Evolutionary conservation across 148 eudicot genomes (phyloP).

Genomic region (Rhododendron henanense): DNA sequence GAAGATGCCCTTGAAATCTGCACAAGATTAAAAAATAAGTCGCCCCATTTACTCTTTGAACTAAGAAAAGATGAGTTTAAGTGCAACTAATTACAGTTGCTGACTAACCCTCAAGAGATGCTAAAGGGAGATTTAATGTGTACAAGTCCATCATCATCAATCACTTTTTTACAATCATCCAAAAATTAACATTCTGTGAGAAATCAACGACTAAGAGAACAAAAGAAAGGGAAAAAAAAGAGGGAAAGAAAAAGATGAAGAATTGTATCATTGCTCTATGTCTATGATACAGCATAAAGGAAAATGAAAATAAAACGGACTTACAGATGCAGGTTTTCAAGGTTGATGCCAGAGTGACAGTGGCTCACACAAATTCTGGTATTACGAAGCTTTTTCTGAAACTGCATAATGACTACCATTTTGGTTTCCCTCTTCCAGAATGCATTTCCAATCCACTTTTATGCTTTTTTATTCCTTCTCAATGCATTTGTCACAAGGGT

Average conservation of each 20-base stretch:
- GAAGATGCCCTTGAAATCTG: constrained; percentile 76
- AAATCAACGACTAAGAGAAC: neutral
- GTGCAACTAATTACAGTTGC: neutral
- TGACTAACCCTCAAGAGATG: neutral
- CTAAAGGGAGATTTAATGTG: neutral
- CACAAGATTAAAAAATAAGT: constrained; percentile 3
- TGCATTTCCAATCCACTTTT: neutral
- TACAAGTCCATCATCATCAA: neutral
- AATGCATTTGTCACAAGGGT: neutral
- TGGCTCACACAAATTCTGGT: neutral
- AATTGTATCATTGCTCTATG: neutral
- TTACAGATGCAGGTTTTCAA: neutral
- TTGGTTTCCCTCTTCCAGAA: neutral
- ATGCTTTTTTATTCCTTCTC: constrained; percentile 6
- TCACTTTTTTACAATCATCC: neutral
- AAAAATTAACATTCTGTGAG: neutral
- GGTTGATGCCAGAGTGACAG: neutral
- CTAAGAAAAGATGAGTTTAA: neutral
- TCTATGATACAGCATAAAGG: neutral
- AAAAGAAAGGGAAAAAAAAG: neutral
- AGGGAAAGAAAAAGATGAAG: neutral
- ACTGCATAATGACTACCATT: neutral
- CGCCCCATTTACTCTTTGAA: constrained; percentile 1
- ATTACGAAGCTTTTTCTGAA: neutral
- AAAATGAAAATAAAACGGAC: neutral